Conservation (phyloP, 305 asterid species). For the Fraxinus albicans region DNA sequence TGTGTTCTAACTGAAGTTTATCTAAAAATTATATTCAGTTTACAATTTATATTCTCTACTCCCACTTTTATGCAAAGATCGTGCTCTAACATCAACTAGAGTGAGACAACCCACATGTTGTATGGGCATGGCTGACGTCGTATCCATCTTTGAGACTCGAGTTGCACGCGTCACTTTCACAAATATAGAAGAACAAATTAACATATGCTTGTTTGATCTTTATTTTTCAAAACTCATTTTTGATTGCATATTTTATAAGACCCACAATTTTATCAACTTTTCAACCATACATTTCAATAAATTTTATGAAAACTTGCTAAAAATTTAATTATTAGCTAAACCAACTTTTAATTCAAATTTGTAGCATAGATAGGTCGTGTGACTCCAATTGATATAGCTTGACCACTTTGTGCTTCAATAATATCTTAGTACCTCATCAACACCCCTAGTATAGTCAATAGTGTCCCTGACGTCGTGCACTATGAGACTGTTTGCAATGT, state of each 20-base stretch:
- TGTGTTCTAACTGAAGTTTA: background rate
- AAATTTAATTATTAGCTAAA: too few relatives aligned
- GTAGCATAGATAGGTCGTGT: background rate
- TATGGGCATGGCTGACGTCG: background rate
- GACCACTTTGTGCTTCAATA: background rate
- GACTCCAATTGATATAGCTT: background rate
- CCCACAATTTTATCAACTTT: too few relatives aligned
- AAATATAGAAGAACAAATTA: background rate
- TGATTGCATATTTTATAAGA: too few relatives aligned
- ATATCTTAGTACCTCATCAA: background rate
- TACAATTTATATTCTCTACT: background rate
- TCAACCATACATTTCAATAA: too few relatives aligned
- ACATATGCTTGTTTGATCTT: background rate
- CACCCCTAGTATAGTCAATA: background rate
- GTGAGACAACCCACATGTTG: background rate
- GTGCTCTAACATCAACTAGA: background rate
- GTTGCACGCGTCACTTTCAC: background rate
- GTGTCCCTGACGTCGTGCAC: background rate
- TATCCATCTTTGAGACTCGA: background rate
- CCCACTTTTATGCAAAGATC: background rate
- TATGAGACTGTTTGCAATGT: background rate
- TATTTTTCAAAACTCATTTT: background rate
- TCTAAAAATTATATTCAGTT: background rate
- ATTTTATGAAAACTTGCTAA: background rate
- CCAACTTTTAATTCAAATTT: too few relatives aligned